Percentiles rank a stretch among this genome's conserved stretches.
These are phyloP conservation scores for Colletotrichum sansevieriae DNA, from an alignment of 2,329 filamentous ascomycete species.

Conservation along the genomic window DNA sequence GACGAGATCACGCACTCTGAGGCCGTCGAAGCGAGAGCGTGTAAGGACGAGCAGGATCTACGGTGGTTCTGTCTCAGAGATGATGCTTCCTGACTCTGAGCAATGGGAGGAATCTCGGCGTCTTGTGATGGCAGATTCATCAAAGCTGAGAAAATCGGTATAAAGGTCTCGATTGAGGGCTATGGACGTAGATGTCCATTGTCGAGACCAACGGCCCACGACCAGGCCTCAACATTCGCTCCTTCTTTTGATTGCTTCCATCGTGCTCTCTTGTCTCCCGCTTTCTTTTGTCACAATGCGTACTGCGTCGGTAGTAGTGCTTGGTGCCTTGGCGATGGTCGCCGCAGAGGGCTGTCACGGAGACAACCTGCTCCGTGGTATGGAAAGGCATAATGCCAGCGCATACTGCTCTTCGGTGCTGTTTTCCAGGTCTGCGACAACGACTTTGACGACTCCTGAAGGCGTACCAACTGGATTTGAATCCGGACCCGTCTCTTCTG, in stretches of 20 bases:
- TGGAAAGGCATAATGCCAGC: conserved; percentile 34
- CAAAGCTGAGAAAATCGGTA: not conserved
- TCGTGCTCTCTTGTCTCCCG: not conserved
- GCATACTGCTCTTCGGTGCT: conserved; percentile 36
- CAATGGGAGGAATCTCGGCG: not conserved
- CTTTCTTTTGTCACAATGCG: not conserved
- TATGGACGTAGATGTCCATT: not conserved
- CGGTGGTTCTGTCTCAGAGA: no score
- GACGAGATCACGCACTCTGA: no score
- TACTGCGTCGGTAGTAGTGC: not conserved
- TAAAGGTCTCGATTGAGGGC: conserved; percentile 22
- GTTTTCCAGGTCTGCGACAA: not conserved
- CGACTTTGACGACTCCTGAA: not conserved
- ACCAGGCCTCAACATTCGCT: not conserved
- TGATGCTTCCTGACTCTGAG: no score
- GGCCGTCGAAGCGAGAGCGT: no score
- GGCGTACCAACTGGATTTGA: conserved; percentile 29
- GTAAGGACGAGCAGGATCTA: no score
- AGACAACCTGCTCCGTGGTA: conserved; percentile 39
- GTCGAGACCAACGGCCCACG: not conserved
- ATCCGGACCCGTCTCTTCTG: conserved; percentile 14
- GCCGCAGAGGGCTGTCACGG: conserved; percentile 32
- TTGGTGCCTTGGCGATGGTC: not conserved
- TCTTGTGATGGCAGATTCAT: not conserved
- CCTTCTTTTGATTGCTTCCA: not conserved